Evolutionary conservation across 805 yeast genomes (phyloP), one percentile per base, ranked within the genome.

Genomic region (Candida loeiensis): DNA sequence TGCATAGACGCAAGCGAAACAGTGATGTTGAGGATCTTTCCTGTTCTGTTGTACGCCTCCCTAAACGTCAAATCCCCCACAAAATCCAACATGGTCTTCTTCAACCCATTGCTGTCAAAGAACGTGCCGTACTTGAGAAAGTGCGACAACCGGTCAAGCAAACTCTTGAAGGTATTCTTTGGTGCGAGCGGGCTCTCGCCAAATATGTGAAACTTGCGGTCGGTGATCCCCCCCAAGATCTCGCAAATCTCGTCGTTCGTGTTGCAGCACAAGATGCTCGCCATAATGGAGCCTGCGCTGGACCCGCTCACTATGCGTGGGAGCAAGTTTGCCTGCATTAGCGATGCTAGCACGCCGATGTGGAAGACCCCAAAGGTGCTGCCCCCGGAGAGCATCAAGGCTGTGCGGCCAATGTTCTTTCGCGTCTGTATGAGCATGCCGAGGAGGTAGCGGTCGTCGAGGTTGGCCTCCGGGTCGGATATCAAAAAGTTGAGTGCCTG

Each of bases 241-340:
- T 63, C 72, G 14, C 70, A 59, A 2, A 81, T 70, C 59, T 90
- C 97, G 22, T 79, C 85, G 43, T 80, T 81, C 7, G 82, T 76
- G 54, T 84, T 87, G 13, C 85, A 82, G 54, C 96, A 88, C 34
- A 93, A 69, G 13, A 93, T 79, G 36, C 95, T 78, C 14, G 98
- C 97, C 34, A 93, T 82, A 38, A 93, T 90, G 1, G 96, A 89
- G 13, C 99, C 99, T 0, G 97, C 95, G 17, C 96, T 87, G 11
- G 95, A 85, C 1, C 99, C 99, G 35, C 95, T 85, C 12, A 93
- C 79, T 26, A 93, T 85, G 36, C 85, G 74, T 0, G 99, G 99
- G 17, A 91, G 65, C 16, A 89, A 66, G 39, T 83, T 80, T 37
- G 76, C 73, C 49, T 87, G 93, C 29, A 83, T 63, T 21, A 93